Base-by-base conservation (phyloP, 345 rosid species). In the Linum usitatissimum region DNA sequence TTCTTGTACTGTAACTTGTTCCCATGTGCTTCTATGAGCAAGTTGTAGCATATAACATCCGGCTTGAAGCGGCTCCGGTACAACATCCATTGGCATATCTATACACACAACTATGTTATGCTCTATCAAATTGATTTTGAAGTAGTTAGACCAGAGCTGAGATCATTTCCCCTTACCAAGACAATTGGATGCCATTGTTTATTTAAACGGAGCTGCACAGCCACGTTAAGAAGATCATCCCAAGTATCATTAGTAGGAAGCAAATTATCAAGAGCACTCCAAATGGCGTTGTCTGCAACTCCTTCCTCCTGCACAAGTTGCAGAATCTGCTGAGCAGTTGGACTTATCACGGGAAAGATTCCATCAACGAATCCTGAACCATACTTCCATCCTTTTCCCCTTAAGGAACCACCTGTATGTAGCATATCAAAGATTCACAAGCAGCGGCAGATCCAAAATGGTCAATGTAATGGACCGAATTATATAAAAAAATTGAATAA, bases 331-430 rank as follows among this genome's bases (percentile, higher is more conserved):
- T 80, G 92, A 71, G 96, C 92, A 70, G 70, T 67, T 57, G 96
- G 90, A 61, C 95, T 85, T 63, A 88, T 61, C 30, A 91, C 98
- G 3, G 96, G 96, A 76, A 91, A 91, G 18, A 91, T 79, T 54
- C 96, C 96, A 79, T 91, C 96, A 0, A 88, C 98, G 66, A 91
- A 91, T 3, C 96, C 96, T 9, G 98, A 91, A 28, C 96, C 96
- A 28, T 91, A 91, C 70, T 91, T 88, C 98, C 96, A 88, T 71
- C 98, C 98, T 73, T 78, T 65, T 23, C 98, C 95, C 30, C 87
- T 88, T 68, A 91, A 79, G 69, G 95, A 78, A 30, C 98, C 96
- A 74, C 92, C 98, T 91, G 70, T 66, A n/a, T n/a, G n/a, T n/a
- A n/a, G n/a, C n/a, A n/a, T n/a, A n/a, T n/a, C n/a, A n/a, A n/a